Conservation (phyloP, 768 basidiomycete genomes). For the Boletus edulis region DNA sequence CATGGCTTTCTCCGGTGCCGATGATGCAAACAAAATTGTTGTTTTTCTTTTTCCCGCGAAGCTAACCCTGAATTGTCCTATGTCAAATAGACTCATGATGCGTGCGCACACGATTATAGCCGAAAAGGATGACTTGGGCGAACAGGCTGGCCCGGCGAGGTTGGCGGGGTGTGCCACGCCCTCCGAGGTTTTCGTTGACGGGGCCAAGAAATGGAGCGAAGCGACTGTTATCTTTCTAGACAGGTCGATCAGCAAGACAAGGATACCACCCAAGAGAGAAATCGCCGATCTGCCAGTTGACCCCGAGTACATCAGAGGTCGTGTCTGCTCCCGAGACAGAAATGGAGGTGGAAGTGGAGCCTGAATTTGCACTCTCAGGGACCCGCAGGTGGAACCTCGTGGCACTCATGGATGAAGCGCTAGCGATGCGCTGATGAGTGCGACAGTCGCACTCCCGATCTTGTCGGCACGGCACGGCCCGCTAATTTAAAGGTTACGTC, state of each 20-base stretch:
- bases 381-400: conserved; percentile 18
- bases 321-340: conserved; percentile 12
- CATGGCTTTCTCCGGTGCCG: conserved; percentile 26
- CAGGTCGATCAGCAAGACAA: conserved; percentile 6
- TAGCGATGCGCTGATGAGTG: conserved; percentile 12
- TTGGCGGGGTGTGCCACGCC: background rate
- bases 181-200: conserved; percentile 1
- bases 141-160: background rate
- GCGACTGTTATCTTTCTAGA: conserved; percentile 1
- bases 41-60: conserved; percentile 21
- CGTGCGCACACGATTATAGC: no score
- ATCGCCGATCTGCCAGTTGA: conserved; percentile 6
- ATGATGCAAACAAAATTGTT: conserved; percentile 7
- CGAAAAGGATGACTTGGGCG: background rate
- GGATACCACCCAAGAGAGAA: background rate
- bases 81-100: no score
- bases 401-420: conserved; percentile 15
- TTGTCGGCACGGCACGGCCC: conserved; percentile 10
- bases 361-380: conserved; percentile 11
- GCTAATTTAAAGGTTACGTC: background rate
- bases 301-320: background rate
- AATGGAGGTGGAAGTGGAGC: conserved; percentile 2
- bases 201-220: background rate
- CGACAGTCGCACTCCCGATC: conserved; percentile 21
- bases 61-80: conserved; percentile 12